Evolutionary conservation across 192 early-diverging fungal genomes (phyloP).

Genomic region (Allomyces arbusculus): DNA sequence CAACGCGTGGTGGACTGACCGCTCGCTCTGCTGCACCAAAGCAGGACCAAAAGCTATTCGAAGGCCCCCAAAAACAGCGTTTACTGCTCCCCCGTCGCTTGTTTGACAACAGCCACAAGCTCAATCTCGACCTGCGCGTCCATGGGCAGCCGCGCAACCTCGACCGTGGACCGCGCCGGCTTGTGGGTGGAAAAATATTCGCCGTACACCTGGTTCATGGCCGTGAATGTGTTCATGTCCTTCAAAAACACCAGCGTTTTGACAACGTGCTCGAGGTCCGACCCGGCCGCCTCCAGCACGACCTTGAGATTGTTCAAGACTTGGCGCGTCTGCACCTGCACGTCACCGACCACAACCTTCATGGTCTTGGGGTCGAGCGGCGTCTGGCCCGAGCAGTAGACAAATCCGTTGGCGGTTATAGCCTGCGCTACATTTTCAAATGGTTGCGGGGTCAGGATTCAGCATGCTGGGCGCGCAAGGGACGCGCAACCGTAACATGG

Average conservation of each 20-base stretch:
- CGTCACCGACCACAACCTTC: conserved; percentile 2
- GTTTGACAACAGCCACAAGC: conserved; percentile 47
- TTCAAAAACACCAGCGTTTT: conserved; percentile 94
- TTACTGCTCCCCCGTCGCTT: neutral
- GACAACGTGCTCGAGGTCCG: conserved; percentile 64
- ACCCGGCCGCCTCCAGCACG: conserved; percentile 60
- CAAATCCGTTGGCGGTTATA: conserved; percentile 3
- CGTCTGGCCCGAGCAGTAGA: conserved; percentile 4
- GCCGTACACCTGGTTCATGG: conserved; percentile 77
- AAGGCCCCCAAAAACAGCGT: too few relatives aligned
- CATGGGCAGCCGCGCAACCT: conserved; percentile 79
- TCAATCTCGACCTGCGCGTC: conserved; percentile 87
- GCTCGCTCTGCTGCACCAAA: too few relatives aligned
- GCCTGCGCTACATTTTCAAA: neutral
- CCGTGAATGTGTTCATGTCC: conserved; percentile 72
- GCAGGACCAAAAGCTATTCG: too few relatives aligned
- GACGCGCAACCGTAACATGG: too few relatives aligned
- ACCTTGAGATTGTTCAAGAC: conserved; percentile 63
- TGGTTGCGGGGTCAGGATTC: neutral
- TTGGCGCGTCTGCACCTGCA: conserved; percentile 17
- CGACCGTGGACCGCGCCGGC: conserved; percentile 57
- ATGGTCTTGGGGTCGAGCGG: conserved; percentile 3
- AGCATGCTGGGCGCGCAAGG: neutral
- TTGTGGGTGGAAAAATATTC: conserved; percentile 34
- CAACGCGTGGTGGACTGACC: too few relatives aligned